Percentiles rank a stretch among this genome's conserved stretches.
Conservation (phyloP, 345 rosid genomes). For the Brassica nigra region DNA sequence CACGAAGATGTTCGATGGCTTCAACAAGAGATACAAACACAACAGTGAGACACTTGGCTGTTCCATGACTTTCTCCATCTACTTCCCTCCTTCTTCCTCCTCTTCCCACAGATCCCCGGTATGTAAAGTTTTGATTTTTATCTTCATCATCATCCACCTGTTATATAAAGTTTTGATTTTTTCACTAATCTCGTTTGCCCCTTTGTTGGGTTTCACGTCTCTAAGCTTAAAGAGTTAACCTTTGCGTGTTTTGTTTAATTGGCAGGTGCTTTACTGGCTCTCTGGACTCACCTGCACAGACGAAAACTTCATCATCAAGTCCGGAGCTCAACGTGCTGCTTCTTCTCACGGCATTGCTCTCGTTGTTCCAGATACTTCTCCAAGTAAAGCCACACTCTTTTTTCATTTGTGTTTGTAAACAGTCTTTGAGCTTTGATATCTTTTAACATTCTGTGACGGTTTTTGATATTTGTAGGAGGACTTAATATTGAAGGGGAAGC, state of each 20-base stretch:
- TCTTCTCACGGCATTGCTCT: constrained; percentile 75
- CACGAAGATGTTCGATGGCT: constrained; percentile 86
- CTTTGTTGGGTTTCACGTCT: no score
- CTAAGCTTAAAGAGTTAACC: background rate
- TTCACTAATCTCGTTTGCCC: background rate
- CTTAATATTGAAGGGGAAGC: constrained; percentile 94
- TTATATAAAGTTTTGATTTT: background rate
- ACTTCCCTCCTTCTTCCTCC: constrained; percentile 65
- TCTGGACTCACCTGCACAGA: constrained; percentile 87
- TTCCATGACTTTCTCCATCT: constrained; percentile 84
- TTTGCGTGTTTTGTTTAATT: constrained; percentile 21
- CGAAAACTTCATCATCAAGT: constrained; percentile 82
- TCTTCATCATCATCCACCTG: background rate
- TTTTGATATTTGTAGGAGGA: constrained; percentile 57
- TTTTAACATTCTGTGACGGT: background rate
- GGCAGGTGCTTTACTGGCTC: constrained; percentile 86
- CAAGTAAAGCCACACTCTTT: constrained; percentile 50
- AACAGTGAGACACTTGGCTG: constrained; percentile 81
- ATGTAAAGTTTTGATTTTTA: constrained; percentile 20
- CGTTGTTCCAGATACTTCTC: constrained; percentile 86
- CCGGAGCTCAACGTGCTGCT: constrained; percentile 92
- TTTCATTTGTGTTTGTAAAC: constrained; percentile 10
- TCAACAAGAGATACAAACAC: constrained; percentile 86
- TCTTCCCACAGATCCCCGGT: constrained; percentile 60
- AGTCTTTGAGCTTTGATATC: background rate